These are phyloP conservation scores for Aspergillus piperis DNA, from an alignment of 2,329 filamentous ascomycete species.

Conservation along the genomic window DNA sequence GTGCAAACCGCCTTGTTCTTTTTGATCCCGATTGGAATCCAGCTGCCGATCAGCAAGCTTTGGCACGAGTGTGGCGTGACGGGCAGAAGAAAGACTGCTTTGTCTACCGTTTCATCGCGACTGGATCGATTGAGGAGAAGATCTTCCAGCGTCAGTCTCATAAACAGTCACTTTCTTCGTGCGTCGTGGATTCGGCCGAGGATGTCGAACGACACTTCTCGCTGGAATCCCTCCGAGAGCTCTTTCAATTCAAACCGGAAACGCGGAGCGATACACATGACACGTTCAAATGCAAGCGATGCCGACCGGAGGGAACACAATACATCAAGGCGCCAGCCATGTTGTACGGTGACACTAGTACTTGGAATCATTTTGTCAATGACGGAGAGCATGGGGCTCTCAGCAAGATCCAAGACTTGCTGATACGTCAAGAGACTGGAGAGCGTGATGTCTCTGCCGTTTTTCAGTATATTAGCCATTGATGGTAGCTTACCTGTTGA, in stretches of 20 bases:
- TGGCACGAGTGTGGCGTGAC: constrained; percentile 97
- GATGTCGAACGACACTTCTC: constrained; percentile 97
- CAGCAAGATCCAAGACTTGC: constrained; percentile 81
- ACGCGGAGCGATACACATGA: constrained; percentile 95
- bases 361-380: constrained; percentile 98
- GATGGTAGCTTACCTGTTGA: constrained; percentile 13
- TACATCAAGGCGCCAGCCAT: constrained; percentile 88
- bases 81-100: constrained; percentile 99
- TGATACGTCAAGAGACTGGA: constrained; percentile 80
- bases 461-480: constrained; percentile 98
- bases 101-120: constrained; percentile 98
- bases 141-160: constrained; percentile 98
- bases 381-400: constrained; percentile 66
- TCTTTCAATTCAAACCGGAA: constrained; percentile 86
- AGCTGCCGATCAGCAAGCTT: constrained; percentile 92
- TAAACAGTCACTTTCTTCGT: constrained; percentile 94
- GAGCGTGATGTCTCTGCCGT: constrained; percentile 85
- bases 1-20: constrained; percentile 88
- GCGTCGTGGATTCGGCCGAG: constrained; percentile 93
- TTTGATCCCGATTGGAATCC: constrained; percentile 99
- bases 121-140: constrained; percentile 97
- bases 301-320: constrained; percentile 83
- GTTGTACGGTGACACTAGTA: constrained; percentile 96
- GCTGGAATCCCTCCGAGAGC: constrained; percentile 81
- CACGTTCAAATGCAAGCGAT: constrained; percentile 97